phyloP scores from a whole-genome alignment of 192 early-diverging fungal genomes.

The Spinellus fusiger region DNA sequence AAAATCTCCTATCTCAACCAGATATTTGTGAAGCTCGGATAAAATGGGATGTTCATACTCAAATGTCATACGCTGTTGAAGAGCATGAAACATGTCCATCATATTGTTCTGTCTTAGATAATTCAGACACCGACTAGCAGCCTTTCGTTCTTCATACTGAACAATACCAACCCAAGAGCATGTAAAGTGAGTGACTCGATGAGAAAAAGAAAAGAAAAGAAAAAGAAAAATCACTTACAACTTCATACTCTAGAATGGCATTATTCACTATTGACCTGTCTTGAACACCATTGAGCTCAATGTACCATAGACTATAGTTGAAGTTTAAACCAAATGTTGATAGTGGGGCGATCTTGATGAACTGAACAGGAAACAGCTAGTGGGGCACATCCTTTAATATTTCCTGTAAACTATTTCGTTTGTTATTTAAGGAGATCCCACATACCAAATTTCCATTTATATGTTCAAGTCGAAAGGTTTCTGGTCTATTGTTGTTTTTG shows the following conservation, averaged over 20 bases:
- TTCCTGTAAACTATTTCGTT: not conserved
- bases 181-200: not conserved
- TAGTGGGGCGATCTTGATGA: constrained; percentile 89
- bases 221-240: constrained; percentile 37
- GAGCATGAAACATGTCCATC: constrained; percentile 60
- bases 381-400: not conserved
- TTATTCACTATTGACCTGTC: constrained; percentile 65
- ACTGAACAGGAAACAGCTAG: constrained; percentile 81
- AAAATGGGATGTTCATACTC: constrained; percentile 79
- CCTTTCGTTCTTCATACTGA: constrained; percentile 72
- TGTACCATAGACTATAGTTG: constrained; percentile 92
- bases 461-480: constrained; percentile 82
- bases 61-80: constrained; percentile 56
- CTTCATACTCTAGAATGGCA: constrained; percentile 53
- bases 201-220: not conserved
- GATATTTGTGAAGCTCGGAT: constrained; percentile 61
- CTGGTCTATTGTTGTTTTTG: constrained; percentile 69
- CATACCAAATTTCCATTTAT: constrained; percentile 64
- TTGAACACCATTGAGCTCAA: constrained; percentile 76
- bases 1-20: constrained; percentile 73
- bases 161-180: too few species aligned
- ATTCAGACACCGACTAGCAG: constrained; percentile 81
- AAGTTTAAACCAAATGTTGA: constrained; percentile 90
- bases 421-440: not conserved
- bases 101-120: constrained; percentile 81